Base-by-base conservation (phyloP, 768 basidiomycete genomes). In the Agrocybe pediades region DNA sequence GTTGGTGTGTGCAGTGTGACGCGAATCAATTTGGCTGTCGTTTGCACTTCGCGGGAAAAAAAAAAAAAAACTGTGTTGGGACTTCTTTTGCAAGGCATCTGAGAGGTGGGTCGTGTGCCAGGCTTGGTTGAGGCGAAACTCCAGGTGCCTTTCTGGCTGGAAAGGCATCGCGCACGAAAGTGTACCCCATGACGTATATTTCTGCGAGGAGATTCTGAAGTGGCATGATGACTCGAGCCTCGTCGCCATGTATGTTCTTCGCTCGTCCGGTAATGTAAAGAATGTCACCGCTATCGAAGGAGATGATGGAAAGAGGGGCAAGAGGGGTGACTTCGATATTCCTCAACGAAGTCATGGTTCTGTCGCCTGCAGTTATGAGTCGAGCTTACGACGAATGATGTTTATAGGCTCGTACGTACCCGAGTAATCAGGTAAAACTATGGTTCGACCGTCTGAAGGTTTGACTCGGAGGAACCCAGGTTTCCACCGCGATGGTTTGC, bases 251-350 rank as follows among this genome's bases (percentile, higher is more conserved):
- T 20, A 80, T 62, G 43, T 78, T 84, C 27, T 66, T 62, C 4
- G 85, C 85, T 13, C 62, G 63, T 2, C 86, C 86, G 1, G 86
- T 87, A 25, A 87, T 63, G 56, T 88, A 88, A 6, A 87, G 71
- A 13, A 87, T 72, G 25, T 80, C 69, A 3, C 86, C 85, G 0
- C 72, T 76, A 11, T 69, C 66, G 59, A 82, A 87, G n/a, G 75
- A 76, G 5, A 81, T 64, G 51, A 86, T 78, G 16, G 81, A 80
- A 15, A 86, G 68, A 1, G 78, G 79, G 5, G 84, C 85, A 1
- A 83, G 60, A 3, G 81, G 80, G 0, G 80, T 84, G n/a, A 74
- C 72, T 56, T 82, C 78, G 29, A 86, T 78, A 52, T 87, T 85
- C 3, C 85, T 84, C 11, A 87, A 68, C 13, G 84, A 84, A n/a